Evolutionary conservation across 2,329 filamentous ascomycete genomes (phyloP), one percentile per base, ranked within the genome.

Genomic region (Aspergillus tubingensis): DNA sequence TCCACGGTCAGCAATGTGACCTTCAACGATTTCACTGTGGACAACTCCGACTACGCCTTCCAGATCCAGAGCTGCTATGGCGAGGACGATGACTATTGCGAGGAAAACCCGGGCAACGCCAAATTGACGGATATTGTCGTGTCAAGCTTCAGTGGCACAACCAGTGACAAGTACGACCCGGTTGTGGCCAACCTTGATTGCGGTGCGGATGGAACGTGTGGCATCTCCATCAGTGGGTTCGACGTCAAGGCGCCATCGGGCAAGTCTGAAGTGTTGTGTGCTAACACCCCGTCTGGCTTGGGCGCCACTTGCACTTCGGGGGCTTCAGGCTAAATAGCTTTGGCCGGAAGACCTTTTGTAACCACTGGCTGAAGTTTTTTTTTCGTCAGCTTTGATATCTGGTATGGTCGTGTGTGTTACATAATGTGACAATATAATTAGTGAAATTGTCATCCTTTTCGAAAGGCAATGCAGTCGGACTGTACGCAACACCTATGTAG

Each of bases 11-110:
- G 64, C 3, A 82, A 82, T 60, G 76, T 81, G 21, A 81, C 78
- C 0, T 81, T 70, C 57, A 68, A 72, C 5, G 71, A 69, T 17
- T 68, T 82, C 17, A 73, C 69, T 0, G 74, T 80, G 5, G 63
- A 74, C 1, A 69, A 72, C 11, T 76, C 72, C 57, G 78, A 79
- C 57, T 81, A 81, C 61, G 79, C 77, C 3, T 72, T 80, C 63
- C 79, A 80, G 61, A 78, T 82, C n/a, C 75, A 80, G 64, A 80
- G 74, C 57, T 81, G 79, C 60, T 82, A 80, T 59, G 70, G 69
- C 19, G 74, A 75, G 23, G 69, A 76, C 19, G 68, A 58, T 0
- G 60, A 60, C 8, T 79, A 80, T 56, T 81, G 79, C 59, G 61
- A 67, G 2, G 60, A 68, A 0, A 65, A 75, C 54, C 76, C 76